phyloP scores from a whole-genome alignment of 441 rosid genomes.

The Melastoma candidum region DNA sequence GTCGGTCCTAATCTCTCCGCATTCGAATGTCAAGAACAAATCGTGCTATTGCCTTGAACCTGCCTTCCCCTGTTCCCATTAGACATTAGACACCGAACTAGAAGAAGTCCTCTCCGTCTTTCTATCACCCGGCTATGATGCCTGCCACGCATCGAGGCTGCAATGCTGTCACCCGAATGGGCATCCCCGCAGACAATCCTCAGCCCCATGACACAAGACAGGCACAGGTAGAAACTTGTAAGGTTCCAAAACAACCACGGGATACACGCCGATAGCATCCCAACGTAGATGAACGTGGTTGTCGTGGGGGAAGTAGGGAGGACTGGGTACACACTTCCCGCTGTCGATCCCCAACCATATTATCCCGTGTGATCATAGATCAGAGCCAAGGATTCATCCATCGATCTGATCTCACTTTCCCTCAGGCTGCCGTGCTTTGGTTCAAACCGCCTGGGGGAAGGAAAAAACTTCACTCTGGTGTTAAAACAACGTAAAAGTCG shows the following conservation, averaged over 20 bases:
- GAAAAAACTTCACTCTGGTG: too few species aligned
- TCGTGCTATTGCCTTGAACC: neutral
- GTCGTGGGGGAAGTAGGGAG: conserved; percentile 33
- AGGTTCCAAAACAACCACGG: conserved; percentile 79
- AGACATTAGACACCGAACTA: neutral
- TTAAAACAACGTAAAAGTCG: too few species aligned
- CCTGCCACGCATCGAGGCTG: neutral
- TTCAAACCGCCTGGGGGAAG: too few species aligned
- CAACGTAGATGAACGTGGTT: conserved; percentile 41
- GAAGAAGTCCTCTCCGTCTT: neutral
- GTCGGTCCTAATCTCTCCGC: too few species aligned
- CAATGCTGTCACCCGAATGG: neutral
- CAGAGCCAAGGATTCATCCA: too few species aligned
- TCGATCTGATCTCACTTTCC: too few species aligned
- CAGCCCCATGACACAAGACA: conserved; percentile 50
- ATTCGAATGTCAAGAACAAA: too few species aligned
- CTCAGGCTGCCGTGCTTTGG: too few species aligned
- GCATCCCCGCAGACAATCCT: conserved; percentile 44
- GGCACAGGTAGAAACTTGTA: conserved; percentile 44
- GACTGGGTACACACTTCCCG: conserved; percentile 19
- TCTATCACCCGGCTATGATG: neutral
- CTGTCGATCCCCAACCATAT: too few species aligned
- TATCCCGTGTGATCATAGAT: too few species aligned
- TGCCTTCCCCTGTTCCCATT: conserved; percentile 5
- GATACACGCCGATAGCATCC: conserved; percentile 54